A percentile compares a stretch with the other conserved stretches of the same genome.
These are phyloP conservation scores for Suillus tomentosus DNA, from an alignment of 768 basidiomycete species.

Conservation along the genomic window DNA sequence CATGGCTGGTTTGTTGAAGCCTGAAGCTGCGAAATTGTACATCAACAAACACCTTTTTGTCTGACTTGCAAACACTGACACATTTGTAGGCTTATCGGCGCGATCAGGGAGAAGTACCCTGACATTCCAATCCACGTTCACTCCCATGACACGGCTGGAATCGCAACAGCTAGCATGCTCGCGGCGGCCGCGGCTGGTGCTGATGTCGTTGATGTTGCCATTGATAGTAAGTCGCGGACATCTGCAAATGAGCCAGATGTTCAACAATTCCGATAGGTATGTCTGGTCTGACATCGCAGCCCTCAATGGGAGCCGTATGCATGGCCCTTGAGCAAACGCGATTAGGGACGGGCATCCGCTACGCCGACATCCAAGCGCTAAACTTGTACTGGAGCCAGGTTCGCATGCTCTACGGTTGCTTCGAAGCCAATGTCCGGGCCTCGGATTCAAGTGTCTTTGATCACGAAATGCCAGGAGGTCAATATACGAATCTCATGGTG, in stretches of 20 bases:
- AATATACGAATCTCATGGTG: slow-evolving; percentile 93
- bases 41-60: slow-evolving; percentile 28
- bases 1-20: slow-evolving; percentile 97
- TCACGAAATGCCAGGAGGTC: slow-evolving; percentile 99
- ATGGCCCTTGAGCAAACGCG: slow-evolving; percentile 93
- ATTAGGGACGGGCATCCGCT: slow-evolving; percentile 94
- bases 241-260: not conserved
- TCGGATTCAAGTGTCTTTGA: slow-evolving; percentile 98
- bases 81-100: slow-evolving; percentile 74
- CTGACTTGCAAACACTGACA: slow-evolving; percentile 11
- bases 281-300: slow-evolving; percentile 98
- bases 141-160: slow-evolving; percentile 99
- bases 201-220: slow-evolving; percentile 96
- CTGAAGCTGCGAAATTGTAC: slow-evolving; percentile 88
- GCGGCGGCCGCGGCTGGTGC: slow-evolving; percentile 96
- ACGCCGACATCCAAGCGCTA: slow-evolving; percentile 95
- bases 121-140: slow-evolving; percentile 99
- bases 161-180: slow-evolving; percentile 96
- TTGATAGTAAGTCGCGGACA: slow-evolving; percentile 73
- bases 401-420: slow-evolving; percentile 91
- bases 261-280: slow-evolving; percentile 59
- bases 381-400: slow-evolving; percentile 99
- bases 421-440: slow-evolving; percentile 96
- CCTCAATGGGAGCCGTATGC: slow-evolving; percentile 97
- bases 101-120: slow-evolving; percentile 94